Evolutionary conservation across 2,329 filamentous ascomycete genomes (phyloP).

Genomic region (Fusarium chlamydosporum): DNA sequence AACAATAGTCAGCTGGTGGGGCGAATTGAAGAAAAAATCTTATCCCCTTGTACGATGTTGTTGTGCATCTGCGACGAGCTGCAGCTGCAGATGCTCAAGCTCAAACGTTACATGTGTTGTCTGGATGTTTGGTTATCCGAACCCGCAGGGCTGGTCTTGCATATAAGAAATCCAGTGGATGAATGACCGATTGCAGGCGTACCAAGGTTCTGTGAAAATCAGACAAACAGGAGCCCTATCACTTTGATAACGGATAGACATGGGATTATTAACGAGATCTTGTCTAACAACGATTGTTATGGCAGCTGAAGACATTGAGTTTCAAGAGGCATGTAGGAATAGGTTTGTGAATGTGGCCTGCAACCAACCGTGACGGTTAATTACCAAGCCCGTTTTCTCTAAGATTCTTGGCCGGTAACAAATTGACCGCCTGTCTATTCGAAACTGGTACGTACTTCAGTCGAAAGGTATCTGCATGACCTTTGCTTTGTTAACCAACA

Average conservation of each 20-base stretch:
- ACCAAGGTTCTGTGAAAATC: conserved; percentile 15
- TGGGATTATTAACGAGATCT: conserved; percentile 13
- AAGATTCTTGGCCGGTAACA: neutral
- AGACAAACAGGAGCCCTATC: conserved; percentile 2
- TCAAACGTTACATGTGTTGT: conserved; percentile 39
- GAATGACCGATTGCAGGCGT: neutral
- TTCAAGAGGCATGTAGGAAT: neutral
- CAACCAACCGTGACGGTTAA: neutral
- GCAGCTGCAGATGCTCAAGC: conserved; percentile 31
- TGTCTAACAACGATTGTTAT: conserved; percentile 5
- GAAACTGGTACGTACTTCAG: neutral
- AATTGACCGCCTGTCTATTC: neutral
- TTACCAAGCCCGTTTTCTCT: neutral
- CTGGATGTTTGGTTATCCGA: conserved; percentile 34
- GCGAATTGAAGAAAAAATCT: neutral
- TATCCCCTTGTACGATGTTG: conserved; percentile 37
- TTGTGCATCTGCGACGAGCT: conserved; percentile 29
- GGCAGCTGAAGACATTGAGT: neutral
- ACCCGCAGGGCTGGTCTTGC: conserved; percentile 21
- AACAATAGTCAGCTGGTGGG: conserved; percentile 28
- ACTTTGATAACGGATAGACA: neutral
- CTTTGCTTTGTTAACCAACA: neutral
- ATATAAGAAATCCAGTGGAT: conserved; percentile 27
- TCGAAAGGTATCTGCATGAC: neutral
- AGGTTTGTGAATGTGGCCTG: neutral